Evolutionary conservation across 345 rosid species (phyloP).

Genomic region (Eucalyptus camaldulensis): DNA sequence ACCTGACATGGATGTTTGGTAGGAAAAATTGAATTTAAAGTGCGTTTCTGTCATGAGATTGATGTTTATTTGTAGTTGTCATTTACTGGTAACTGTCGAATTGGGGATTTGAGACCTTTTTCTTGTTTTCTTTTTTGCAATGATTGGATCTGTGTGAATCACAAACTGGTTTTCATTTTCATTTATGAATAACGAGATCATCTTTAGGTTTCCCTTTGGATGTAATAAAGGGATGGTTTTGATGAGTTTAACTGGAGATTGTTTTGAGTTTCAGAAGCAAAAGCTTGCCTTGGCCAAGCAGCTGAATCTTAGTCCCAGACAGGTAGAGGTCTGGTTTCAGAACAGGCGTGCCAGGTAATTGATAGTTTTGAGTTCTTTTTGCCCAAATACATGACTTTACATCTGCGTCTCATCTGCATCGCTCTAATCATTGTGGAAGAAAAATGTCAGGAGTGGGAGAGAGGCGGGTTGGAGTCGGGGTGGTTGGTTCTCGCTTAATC

Average conservation of each 20-base stretch:
- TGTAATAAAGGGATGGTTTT: neutral
- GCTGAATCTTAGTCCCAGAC: conserved; percentile 72
- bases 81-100: neutral
- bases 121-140: neutral
- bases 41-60: neutral
- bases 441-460: neutral
- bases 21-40: neutral
- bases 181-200: neutral
- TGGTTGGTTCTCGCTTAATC: neutral
- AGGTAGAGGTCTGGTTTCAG: conserved; percentile 95
- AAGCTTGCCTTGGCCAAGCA: conserved; percentile 64
- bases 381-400: neutral
- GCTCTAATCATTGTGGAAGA: neutral
- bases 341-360: conserved; percentile 77
- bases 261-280: conserved; percentile 43
- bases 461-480: neutral
- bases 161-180: neutral
- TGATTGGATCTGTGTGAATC: neutral
- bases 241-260: neutral
- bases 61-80: neutral
- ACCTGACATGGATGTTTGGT: neutral
- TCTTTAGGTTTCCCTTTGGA: neutral
- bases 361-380: neutral
- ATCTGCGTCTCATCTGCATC: neutral
- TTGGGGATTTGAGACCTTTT: neutral